Conservation (phyloP, 164 flowering plant species). For the Tetrastigma voinierianum region DNA sequence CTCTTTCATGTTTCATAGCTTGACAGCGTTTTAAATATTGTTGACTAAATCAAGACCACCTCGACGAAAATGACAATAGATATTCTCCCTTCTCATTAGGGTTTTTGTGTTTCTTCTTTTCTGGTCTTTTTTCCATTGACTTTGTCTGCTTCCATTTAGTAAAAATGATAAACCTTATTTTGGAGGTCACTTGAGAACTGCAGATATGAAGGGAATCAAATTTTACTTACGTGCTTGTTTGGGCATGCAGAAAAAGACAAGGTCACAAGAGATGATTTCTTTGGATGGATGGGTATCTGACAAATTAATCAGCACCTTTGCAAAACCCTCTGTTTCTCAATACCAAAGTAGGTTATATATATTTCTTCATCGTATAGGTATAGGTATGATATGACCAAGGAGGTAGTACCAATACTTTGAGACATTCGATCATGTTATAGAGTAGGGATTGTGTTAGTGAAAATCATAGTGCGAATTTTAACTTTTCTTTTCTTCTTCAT, state of each 20-base stretch:
- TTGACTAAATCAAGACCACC: neutral
- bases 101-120: neutral
- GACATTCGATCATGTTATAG: neutral
- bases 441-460: neutral
- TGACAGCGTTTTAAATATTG: neutral
- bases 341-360: neutral
- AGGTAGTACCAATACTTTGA: neutral
- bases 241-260: neutral
- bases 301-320: conserved; percentile 17
- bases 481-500: no score
- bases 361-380: no score
- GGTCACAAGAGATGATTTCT: neutral
- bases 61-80: neutral
- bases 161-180: neutral
- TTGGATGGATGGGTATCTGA: neutral
- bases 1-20: no score
- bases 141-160: neutral
- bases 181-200: neutral
- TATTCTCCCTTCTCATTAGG: neutral
- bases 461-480: no score
- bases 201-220: neutral
- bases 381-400: no score
- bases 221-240: neutral
- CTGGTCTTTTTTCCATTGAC: no score
- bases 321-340: neutral